Evolutionary conservation across 148 eudicot genomes (phyloP), one percentile per base, ranked within the genome.

Genomic region (Rhododendron ferrugineum): DNA sequence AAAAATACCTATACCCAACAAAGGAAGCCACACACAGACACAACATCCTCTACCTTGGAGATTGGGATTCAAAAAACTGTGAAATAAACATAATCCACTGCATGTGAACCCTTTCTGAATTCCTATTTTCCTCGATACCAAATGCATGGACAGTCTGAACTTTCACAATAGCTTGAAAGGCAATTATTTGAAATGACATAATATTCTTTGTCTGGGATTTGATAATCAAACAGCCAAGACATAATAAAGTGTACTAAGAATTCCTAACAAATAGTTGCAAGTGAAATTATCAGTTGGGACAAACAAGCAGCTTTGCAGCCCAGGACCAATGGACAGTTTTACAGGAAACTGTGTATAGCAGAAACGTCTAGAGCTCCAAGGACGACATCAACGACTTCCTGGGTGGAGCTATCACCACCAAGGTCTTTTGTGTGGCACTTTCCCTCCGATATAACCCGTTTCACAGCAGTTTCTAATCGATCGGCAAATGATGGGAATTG

Each of bases 401-500:
- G 91, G 22, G 92, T 91, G 47, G 87, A 82, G 88, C 88, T 87
- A 30, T 81, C 77, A 18, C 92, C 92, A 5, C 92, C 92, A 13
- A 91, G 84, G 52, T 91, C 92, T 62, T 76, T 87, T 20, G 92
- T 91, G 42, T 90, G 85, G 75, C 22, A 80, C 56, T 84, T 84
- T 50, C 91, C 91, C 88, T 89, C 90, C 6, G 87, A 82, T 72
- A 90, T 88, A 6, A 90, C 92, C 68, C 78, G 50, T 62, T 85
- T 90, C 84, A 89, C 92, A 0, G 90, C 90, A 73, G 92, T 89
- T 79, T 90, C 92, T 40, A 90, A 73, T 40, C 90, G 86, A 56
- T 90, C 90, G 15, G 92, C 90, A 64, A 90, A 90, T 8, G 92
- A 90, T 52, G 92, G 92, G 47, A 90, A 90, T 50, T 90, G 92